Percentiles rank a stretch among this genome's conserved stretches.
phyloP scores from a whole-genome alignment of 345 rosid genomes.

The Citrus trifoliata region DNA sequence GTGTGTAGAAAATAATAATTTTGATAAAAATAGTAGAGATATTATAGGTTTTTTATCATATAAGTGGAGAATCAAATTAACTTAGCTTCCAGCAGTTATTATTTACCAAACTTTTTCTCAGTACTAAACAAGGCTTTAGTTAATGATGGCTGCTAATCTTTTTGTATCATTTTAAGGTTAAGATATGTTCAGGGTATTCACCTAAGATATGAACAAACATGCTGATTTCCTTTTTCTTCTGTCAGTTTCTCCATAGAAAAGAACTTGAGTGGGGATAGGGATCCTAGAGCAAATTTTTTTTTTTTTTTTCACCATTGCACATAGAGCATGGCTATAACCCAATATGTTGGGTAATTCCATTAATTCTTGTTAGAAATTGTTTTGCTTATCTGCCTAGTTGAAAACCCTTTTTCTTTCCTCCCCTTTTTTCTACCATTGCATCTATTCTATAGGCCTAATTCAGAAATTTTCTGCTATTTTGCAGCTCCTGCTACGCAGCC shows the following conservation, averaged over 20 bases:
- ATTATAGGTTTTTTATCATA: too few relatives aligned
- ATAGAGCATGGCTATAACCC: background rate
- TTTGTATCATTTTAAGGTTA: background rate
- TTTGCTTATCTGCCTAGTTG: background rate
- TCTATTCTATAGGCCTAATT: background rate
- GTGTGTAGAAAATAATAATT: too few relatives aligned
- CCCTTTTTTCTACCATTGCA: background rate
- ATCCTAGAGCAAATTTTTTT: background rate
- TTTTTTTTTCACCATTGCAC: background rate
- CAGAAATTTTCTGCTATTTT: conserved; percentile 4
- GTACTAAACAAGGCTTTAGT: too few relatives aligned
- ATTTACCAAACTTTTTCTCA: too few relatives aligned
- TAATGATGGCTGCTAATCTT: background rate
- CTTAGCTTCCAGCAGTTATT: too few relatives aligned
- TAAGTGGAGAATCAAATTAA: too few relatives aligned
- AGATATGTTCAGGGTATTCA: background rate
- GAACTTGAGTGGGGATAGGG: background rate
- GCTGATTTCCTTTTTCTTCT: background rate
- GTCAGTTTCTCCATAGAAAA: background rate
- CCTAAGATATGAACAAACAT: background rate
- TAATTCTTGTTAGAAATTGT: background rate
- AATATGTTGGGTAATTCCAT: background rate
- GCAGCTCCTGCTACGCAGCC: conserved; percentile 33
- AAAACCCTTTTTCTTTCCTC: background rate
- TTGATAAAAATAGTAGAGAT: too few relatives aligned